Conservation (phyloP, 345 rosid species). For the Arabis hirsuta region DNA sequence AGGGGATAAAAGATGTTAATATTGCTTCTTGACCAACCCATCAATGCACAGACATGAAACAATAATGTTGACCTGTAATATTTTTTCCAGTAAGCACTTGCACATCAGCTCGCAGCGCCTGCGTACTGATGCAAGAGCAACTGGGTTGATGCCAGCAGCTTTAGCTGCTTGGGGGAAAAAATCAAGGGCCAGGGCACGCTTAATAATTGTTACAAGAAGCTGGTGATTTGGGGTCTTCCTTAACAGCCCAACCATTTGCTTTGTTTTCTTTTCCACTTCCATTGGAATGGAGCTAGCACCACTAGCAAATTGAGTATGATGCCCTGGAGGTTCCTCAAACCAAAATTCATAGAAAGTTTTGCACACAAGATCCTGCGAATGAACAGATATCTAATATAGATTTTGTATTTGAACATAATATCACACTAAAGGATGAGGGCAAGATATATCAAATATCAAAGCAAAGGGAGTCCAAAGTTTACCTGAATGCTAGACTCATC, state of each 20-base stretch:
- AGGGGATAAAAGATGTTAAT: conserved; percentile 31
- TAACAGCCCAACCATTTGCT: conserved; percentile 91
- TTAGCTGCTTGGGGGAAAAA: conserved; percentile 93
- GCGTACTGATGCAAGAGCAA: conserved; percentile 79
- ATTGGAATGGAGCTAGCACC: conserved; percentile 90
- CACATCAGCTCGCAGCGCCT: conserved; percentile 97
- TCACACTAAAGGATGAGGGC: conserved; percentile 1
- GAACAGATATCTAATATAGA: conserved; percentile 29
- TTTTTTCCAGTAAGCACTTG: conserved; percentile 91
- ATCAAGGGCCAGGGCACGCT: conserved; percentile 91
- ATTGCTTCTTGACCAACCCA: conserved; percentile 30
- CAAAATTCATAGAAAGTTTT: conserved; percentile 98
- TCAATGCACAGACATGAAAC: conserved; percentile 20
- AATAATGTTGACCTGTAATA: conserved; percentile 73
- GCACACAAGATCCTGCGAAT: conserved; percentile 89
- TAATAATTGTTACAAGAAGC: conserved; percentile 84
- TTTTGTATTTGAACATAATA: conserved; percentile 10
- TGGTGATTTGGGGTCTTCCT: conserved; percentile 82
- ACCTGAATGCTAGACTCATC: conserved; percentile 99
- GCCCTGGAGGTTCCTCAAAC: conserved; percentile 92
- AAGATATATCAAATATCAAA: conserved; percentile 25
- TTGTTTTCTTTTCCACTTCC: conserved; percentile 89
- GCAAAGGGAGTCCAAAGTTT: conserved; percentile 28
- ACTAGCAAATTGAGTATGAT: conserved; percentile 65
- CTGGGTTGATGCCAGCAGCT: conserved; percentile 96